Conservation (phyloP, 768 basidiomycete species). For the Russula earlei region DNA sequence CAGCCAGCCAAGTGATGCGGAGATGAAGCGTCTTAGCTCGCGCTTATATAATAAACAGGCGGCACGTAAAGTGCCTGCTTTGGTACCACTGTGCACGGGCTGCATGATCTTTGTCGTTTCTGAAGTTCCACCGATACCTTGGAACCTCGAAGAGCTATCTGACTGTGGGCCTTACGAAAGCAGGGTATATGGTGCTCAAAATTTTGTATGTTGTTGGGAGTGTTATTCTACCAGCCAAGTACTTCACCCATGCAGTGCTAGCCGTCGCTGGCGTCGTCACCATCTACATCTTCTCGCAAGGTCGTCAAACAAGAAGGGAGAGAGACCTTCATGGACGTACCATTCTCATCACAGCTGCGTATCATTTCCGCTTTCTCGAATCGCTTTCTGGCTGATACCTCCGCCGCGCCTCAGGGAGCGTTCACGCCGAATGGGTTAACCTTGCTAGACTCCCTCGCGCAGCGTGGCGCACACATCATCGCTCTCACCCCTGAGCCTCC, state of each 20-base stretch:
- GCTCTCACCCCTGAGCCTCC: conserved; percentile 57
- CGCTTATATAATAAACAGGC: too few relatives aligned
- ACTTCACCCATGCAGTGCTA: conserved; percentile 46
- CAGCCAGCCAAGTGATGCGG: too few relatives aligned
- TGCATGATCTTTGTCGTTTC: not conserved
- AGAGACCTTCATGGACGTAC: conserved; percentile 65
- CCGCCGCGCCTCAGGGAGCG: conserved; percentile 41
- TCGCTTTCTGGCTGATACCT: not conserved
- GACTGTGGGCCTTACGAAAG: too few relatives aligned
- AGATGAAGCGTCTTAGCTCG: too few relatives aligned
- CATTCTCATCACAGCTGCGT: conserved; percentile 59
- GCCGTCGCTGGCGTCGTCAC: conserved; percentile 37
- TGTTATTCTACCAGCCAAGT: conserved; percentile 44
- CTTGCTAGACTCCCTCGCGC: conserved; percentile 53
- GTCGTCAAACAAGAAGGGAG: conserved; percentile 60
- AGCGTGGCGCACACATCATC: conserved; percentile 71
- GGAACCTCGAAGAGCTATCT: not conserved
- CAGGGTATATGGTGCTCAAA: conserved; percentile 43
- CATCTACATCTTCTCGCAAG: conserved; percentile 54
- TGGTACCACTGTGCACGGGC: not conserved
- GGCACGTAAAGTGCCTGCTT: too few relatives aligned
- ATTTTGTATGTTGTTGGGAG: conserved; percentile 33
- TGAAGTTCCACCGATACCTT: too few relatives aligned
- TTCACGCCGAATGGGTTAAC: conserved; percentile 69
- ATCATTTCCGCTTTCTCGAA: not conserved